Conservation (phyloP, 495 filamentous ascomycete genomes). For the Acidomyces sp. region DNA sequence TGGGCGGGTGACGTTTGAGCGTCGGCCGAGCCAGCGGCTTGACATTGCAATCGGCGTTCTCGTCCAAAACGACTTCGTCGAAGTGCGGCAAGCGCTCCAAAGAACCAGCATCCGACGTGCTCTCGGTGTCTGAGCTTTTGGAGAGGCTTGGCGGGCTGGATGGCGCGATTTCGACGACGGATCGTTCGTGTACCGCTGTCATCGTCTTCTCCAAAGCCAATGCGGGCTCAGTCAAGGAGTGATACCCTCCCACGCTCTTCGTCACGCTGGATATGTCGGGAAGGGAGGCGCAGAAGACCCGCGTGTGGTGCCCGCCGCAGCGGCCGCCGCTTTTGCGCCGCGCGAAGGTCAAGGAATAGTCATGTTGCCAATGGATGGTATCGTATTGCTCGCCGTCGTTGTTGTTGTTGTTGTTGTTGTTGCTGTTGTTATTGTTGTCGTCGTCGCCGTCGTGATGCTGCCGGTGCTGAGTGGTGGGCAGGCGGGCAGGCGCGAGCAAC, state of each 20-base stretch:
- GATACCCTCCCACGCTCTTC: conserved; percentile 4
- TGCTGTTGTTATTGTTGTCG: neutral
- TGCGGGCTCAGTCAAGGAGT: conserved; percentile 1
- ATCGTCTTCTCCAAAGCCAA: conserved; percentile 4
- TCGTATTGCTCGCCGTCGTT: conserved; percentile 1
- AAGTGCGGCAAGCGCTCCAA: conserved; percentile 46
- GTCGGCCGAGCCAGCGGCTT: conserved; percentile 27
- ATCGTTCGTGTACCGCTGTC: conserved; percentile 10
- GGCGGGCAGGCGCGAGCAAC: conserved; percentile 2
- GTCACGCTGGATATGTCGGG: conserved; percentile 5
- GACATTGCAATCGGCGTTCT: conserved; percentile 42
- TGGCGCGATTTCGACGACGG: conserved; percentile 35
- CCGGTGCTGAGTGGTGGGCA: conserved; percentile 4
- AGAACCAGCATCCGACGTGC: conserved; percentile 23
- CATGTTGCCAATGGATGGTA: neutral
- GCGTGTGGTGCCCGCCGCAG: neutral
- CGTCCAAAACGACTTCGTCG: conserved; percentile 82
- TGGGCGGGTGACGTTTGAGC: conserved; percentile 16
- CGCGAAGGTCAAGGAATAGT: conserved; percentile 11
- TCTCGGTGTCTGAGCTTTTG: conserved; percentile 76
- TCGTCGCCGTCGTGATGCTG: neutral
- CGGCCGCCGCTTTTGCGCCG: neutral
- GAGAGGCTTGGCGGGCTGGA: conserved; percentile 74
- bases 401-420: neutral
- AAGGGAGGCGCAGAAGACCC: conserved; percentile 5